Percentiles rank a stretch among this genome's conserved stretches.
These are phyloP conservation scores for Colletotrichum euphorbiae DNA, from an alignment of 2,329 filamentous ascomycete species.

Conservation along the genomic window DNA sequence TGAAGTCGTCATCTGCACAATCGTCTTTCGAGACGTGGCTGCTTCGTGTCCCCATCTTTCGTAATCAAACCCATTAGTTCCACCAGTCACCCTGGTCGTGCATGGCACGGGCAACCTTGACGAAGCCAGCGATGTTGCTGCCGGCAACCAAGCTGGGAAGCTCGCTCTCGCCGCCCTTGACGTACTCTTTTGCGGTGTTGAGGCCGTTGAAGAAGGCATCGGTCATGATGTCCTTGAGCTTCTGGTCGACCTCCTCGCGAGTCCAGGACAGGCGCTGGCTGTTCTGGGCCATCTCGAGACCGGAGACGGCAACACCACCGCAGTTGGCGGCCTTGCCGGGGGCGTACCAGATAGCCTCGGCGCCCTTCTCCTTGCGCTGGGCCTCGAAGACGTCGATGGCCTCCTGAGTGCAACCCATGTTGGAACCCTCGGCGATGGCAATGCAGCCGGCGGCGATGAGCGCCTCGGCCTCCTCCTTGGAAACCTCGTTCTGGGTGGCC, in stretches of 20 bases:
- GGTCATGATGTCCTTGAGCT: constrained; percentile 96
- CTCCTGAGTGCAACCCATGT: constrained; percentile 98
- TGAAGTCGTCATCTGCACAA: constrained; percentile 23
- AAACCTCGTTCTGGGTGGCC: constrained; percentile 98
- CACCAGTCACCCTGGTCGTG: constrained; percentile 97
- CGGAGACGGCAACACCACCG: constrained; percentile 96
- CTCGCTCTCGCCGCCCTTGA: constrained; percentile 81
- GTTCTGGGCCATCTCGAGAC: constrained; percentile 99
- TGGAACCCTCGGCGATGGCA: constrained; percentile 95
- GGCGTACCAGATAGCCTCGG: constrained; percentile 88
- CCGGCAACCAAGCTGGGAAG: constrained; percentile 92
- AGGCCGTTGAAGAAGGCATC: constrained; percentile 91
- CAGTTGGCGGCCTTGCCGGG: constrained; percentile 98
- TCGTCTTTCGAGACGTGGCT: constrained; percentile 9
- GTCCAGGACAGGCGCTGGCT: constrained; percentile 88
- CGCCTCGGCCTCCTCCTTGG: constrained; percentile 86
- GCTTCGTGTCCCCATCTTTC: constrained; percentile 9
- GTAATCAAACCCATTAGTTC: constrained; percentile 45
- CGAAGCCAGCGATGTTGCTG: constrained; percentile 97
- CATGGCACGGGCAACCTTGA: constrained; percentile 96
- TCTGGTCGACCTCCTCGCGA: constrained; percentile 87
- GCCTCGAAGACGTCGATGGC: constrained; percentile 95
- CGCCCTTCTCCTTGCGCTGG: constrained; percentile 76
- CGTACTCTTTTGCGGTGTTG: constrained; percentile 89
- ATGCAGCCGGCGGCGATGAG: constrained; percentile 81